Evolutionary conservation across 768 basidiomycete genomes (phyloP).

Genomic region (Cystobasidium onofrii): DNA sequence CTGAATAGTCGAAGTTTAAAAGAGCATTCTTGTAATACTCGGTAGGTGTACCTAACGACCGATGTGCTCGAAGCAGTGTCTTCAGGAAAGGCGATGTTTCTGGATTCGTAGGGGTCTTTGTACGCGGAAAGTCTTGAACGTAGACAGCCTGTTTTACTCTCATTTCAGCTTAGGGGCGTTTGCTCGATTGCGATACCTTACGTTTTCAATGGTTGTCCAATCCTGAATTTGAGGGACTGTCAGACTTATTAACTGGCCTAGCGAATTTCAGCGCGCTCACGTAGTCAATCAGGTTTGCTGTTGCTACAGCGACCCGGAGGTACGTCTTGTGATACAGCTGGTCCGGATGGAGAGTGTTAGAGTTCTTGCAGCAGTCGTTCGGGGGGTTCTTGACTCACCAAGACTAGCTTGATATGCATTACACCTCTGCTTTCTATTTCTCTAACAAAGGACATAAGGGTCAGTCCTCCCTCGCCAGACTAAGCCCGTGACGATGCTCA

Average conservation of each 20-base stretch:
- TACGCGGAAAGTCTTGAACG: slow-evolving; percentile 25
- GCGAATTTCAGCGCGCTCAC: not conserved
- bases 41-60: slow-evolving; percentile 3
- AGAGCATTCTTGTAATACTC: slow-evolving; percentile 8
- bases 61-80: slow-evolving; percentile 12
- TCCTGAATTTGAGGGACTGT: not conserved
- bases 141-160: slow-evolving; percentile 7
- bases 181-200: not conserved
- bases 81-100: slow-evolving; percentile 2
- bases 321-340: slow-evolving; percentile 23
- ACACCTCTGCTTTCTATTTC: slow-evolving; percentile 8
- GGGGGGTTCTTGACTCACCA: slow-evolving; percentile 8
- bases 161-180: not conserved
- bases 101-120: not conserved
- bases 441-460: no score
- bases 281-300: slow-evolving; percentile 14
- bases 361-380: no score
- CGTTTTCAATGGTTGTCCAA: slow-evolving; percentile 24
- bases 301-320: slow-evolving; percentile 24
- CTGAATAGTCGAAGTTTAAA: not conserved
- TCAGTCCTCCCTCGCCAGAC: no score
- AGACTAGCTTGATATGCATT: slow-evolving; percentile 25
- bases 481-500: no score
- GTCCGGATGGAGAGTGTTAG: no score
- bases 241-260: not conserved